phyloP scores from a whole-genome alignment of 805 yeast genomes.

The Torulaspora franciscae region DNA sequence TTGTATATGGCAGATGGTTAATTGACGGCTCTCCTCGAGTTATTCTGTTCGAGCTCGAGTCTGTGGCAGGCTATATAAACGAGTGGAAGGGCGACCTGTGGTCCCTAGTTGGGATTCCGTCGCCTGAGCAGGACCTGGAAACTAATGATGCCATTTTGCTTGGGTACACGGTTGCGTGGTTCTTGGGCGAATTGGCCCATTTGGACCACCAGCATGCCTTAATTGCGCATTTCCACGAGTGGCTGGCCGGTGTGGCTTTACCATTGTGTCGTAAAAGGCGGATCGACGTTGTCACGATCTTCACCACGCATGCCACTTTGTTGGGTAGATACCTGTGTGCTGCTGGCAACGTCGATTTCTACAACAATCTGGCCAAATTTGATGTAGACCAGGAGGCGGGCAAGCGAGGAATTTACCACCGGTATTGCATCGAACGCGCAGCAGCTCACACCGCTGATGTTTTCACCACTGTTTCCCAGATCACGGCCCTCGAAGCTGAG shows the following conservation, averaged over 20 bases:
- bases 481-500: constrained; percentile 94
- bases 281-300: constrained; percentile 89
- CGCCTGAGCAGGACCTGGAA: constrained; percentile 84
- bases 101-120: constrained; percentile 87
- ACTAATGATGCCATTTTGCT: constrained; percentile 87
- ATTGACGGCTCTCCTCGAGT: constrained; percentile 98
- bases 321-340: constrained; percentile 95
- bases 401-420: constrained; percentile 91
- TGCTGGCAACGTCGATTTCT: constrained; percentile 93
- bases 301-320: constrained; percentile 95
- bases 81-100: constrained; percentile 96
- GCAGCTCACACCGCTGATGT: constrained; percentile 96
- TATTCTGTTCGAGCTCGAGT: constrained; percentile 74
- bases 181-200: constrained; percentile 86
- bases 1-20: constrained; percentile 91
- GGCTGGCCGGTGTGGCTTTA: constrained; percentile 96
- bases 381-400: constrained; percentile 99
- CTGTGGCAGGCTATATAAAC: constrained; percentile 63
- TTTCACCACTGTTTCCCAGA: constrained; percentile 94
- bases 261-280: constrained; percentile 89
- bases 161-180: constrained; percentile 96
- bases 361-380: constrained; percentile 80
- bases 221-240: constrained; percentile 92
- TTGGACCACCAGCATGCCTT: constrained; percentile 84
- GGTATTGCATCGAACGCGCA: constrained; percentile 94